These are phyloP conservation scores for Crassisporium funariophilum DNA, from an alignment of 768 basidiomycete species.

Conservation along the genomic window DNA sequence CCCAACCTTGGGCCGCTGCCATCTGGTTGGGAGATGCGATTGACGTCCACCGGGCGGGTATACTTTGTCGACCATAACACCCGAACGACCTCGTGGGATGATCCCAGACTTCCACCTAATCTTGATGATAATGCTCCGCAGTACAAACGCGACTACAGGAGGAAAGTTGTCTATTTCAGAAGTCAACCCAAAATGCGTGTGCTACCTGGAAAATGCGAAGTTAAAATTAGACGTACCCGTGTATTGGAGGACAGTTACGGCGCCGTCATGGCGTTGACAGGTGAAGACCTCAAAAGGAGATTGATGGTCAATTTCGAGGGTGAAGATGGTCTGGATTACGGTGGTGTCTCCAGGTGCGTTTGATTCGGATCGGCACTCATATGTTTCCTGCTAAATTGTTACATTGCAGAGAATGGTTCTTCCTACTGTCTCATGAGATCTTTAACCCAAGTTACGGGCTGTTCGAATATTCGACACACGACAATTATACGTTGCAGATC, in stretches of 20 bases:
- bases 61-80: constrained; percentile 95
- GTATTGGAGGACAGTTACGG: constrained; percentile 88
- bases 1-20: constrained; percentile 80
- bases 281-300: constrained; percentile 68
- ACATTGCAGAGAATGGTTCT: constrained; percentile 75
- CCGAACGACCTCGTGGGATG: constrained; percentile 91
- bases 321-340: constrained; percentile 80
- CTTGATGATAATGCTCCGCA: constrained; percentile 91
- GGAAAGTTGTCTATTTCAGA: constrained; percentile 92
- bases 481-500: constrained; percentile 81
- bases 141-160: constrained; percentile 91
- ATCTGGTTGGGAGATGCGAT: constrained; percentile 93
- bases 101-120: constrained; percentile 81
- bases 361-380: neutral
- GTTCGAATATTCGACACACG: constrained; percentile 79
- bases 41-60: constrained; percentile 81
- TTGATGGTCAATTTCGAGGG: constrained; percentile 78
- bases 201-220: constrained; percentile 80
- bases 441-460: constrained; percentile 84
- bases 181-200: constrained; percentile 84
- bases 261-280: constrained; percentile 79
- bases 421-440: constrained; percentile 80
- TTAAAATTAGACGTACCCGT: constrained; percentile 78
- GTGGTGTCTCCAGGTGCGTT: constrained; percentile 69
- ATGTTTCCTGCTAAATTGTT: constrained; percentile 8